Conservation (phyloP, 371 early-diverging fungal genomes). For the Mucor ambiguus region DNA sequence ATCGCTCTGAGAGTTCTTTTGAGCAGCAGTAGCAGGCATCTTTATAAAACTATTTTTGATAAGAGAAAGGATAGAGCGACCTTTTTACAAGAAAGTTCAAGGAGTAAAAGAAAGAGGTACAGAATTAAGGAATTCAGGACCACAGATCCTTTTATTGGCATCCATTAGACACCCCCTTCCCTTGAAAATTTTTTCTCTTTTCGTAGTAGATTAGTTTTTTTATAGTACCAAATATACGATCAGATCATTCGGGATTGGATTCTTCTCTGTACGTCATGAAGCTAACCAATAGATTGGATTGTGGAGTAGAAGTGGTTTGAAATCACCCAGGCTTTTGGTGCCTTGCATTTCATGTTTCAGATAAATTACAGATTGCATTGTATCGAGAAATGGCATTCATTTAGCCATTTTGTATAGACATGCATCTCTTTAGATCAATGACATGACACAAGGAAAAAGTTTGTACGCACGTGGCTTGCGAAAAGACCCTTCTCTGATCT, state of each 20-base stretch:
- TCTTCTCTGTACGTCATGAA: not conserved
- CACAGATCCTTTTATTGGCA: not conserved
- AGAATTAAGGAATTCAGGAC: not conserved
- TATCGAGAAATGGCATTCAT: not conserved
- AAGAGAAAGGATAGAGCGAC: slow-evolving; percentile 13
- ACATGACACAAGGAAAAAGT: not conserved
- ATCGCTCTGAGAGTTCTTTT: slow-evolving; percentile 35
- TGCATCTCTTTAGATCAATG: not conserved
- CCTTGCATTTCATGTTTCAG: slow-evolving; percentile 2
- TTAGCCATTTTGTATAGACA: not conserved
- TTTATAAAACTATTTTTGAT: not conserved
- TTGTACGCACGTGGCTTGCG: slow-evolving; percentile 8
- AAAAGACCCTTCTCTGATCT: not conserved
- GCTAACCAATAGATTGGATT: not conserved
- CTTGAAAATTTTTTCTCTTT: slow-evolving; percentile 7
- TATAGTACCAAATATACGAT: not conserved
- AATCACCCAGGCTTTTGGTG: not conserved
- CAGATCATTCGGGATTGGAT: not conserved
- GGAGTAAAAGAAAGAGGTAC: slow-evolving; percentile 3
- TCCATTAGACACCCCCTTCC: not conserved
- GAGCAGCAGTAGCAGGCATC: slow-evolving; percentile 17
- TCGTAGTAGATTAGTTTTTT: not conserved
- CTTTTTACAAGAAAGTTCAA: slow-evolving; percentile 5
- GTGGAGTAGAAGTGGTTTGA: not conserved
- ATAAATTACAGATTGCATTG: not conserved